Percentiles rank a stretch among this genome's conserved stretches.
Conservation (phyloP, 1,284 basidiomycete genomes). For the Singerocomus inundabilis region DNA sequence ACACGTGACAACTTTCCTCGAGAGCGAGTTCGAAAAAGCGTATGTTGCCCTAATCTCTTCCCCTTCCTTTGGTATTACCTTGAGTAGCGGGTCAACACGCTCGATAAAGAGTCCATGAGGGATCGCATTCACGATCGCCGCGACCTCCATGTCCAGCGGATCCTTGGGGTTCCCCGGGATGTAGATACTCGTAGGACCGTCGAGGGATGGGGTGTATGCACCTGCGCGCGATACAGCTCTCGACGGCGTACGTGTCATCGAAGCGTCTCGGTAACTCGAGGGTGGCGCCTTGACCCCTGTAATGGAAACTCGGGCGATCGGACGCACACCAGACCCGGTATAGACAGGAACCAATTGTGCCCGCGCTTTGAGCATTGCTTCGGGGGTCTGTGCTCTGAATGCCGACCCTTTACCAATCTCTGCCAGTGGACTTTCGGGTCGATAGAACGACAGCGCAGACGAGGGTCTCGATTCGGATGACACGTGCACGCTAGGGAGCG, state of each 20-base stretch:
- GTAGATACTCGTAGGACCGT: slow-evolving; percentile 61
- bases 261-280: slow-evolving; percentile 69
- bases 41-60: slow-evolving; percentile 84
- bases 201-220: slow-evolving; percentile 55
- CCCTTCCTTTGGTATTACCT: slow-evolving; percentile 61
- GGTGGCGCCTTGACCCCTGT: slow-evolving; percentile 53
- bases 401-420: slow-evolving; percentile 38
- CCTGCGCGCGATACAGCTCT: slow-evolving; percentile 65
- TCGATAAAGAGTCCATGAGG: slow-evolving; percentile 74
- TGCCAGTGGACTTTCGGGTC: slow-evolving; percentile 52
- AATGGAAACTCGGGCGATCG: slow-evolving; percentile 41
- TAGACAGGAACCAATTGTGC: slow-evolving; percentile 56
- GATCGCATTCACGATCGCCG: slow-evolving; percentile 70
- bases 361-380: slow-evolving; percentile 54
- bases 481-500: slow-evolving; percentile 69
- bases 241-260: slow-evolving; percentile 54
- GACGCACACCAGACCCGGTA: slow-evolving; percentile 40
- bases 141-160: slow-evolving; percentile 80
- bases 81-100: slow-evolving; percentile 75
- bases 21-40: slow-evolving; percentile 68
- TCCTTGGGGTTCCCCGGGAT: slow-evolving; percentile 68
- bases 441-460: slow-evolving; percentile 67
- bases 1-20: slow-evolving; percentile 74
- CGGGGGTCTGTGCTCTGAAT: slow-evolving; percentile 67
- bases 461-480: slow-evolving; percentile 68